Evolutionary conservation across 2,329 filamentous ascomycete genomes (phyloP).

Genomic region (Aspergillus sp.): DNA sequence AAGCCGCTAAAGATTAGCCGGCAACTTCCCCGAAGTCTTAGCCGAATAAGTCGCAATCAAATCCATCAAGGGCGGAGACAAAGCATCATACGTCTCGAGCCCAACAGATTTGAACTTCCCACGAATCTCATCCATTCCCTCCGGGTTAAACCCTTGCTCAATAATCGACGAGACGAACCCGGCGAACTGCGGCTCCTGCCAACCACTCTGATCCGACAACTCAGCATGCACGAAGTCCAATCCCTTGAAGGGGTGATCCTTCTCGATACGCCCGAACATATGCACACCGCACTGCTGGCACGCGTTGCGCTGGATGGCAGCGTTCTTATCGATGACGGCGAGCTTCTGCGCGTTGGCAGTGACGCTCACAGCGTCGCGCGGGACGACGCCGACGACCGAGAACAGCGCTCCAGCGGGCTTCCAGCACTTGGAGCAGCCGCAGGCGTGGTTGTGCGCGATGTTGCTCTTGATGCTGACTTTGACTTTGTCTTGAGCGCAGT

Average conservation of each 20-base stretch:
- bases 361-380: slow-evolving; percentile 47
- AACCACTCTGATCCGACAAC: slow-evolving; percentile 52
- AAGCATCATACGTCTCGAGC: slow-evolving; percentile 54
- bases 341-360: slow-evolving; percentile 54
- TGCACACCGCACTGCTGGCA: slow-evolving; percentile 56
- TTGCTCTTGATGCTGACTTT: slow-evolving; percentile 51
- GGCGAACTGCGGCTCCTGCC: slow-evolving; percentile 64
- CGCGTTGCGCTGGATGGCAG: slow-evolving; percentile 53
- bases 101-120: slow-evolving; percentile 46
- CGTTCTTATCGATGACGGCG: slow-evolving; percentile 46
- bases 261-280: slow-evolving; percentile 57
- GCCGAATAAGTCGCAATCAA: slow-evolving; percentile 49
- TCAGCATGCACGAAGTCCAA: slow-evolving; percentile 63
- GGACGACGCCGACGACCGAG: slow-evolving; percentile 55
- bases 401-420: slow-evolving; percentile 58
- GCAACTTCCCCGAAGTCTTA: slow-evolving; percentile 34
- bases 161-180: slow-evolving; percentile 61
- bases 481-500: slow-evolving; percentile 49
- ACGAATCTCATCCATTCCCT: slow-evolving; percentile 49
- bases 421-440: slow-evolving; percentile 66
- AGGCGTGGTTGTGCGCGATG: slow-evolving; percentile 61
- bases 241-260: slow-evolving; percentile 58
- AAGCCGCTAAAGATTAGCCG: slow-evolving; percentile 17
- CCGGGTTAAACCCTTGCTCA: slow-evolving; percentile 56
- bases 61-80: slow-evolving; percentile 58